Percentiles rank a stretch among this genome's conserved stretches.
Evolutionary conservation across 768 basidiomycete genomes (phyloP).

Genomic region (Daedalea quercina): DNA sequence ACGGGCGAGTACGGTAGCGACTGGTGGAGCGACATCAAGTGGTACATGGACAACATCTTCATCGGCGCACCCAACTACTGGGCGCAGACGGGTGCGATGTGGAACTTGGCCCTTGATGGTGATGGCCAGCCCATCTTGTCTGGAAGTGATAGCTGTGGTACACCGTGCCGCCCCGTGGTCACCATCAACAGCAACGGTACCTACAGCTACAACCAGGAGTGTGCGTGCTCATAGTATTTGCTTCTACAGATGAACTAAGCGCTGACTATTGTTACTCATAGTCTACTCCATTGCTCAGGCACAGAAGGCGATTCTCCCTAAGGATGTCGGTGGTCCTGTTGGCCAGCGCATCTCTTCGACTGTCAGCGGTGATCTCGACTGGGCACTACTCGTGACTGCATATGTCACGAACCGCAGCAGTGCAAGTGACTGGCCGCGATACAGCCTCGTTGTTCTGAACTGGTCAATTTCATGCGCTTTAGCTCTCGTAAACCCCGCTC

Average conservation of each 20-base stretch:
- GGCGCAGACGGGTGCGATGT: slow-evolving; percentile 52
- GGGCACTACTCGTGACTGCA: slow-evolving; percentile 58
- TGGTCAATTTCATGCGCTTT: slow-evolving; percentile 27
- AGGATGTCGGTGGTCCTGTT: slow-evolving; percentile 60
- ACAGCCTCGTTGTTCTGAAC: slow-evolving; percentile 71
- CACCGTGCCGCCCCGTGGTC: slow-evolving; percentile 61
- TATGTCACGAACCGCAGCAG: slow-evolving; percentile 53
- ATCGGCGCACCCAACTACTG: slow-evolving; percentile 36
- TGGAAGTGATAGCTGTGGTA: slow-evolving; percentile 55
- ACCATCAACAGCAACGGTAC: slow-evolving; percentile 59
- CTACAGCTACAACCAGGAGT: slow-evolving; percentile 69
- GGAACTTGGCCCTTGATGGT: slow-evolving; percentile 66
- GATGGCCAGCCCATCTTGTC: slow-evolving; percentile 61
- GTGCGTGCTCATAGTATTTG: slow-evolving; percentile 37
- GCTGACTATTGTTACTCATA: slow-evolving; percentile 15
- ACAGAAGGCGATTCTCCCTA: slow-evolving; percentile 66
- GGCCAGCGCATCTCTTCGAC: slow-evolving; percentile 61
- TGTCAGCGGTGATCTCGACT: slow-evolving; percentile 48
- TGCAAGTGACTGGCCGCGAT: slow-evolving; percentile 48
- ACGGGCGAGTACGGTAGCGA: slow-evolving; percentile 58
- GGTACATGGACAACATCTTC: slow-evolving; percentile 64
- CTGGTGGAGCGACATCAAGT: slow-evolving; percentile 83
- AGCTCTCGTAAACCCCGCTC: neutral
- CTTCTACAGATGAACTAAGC: no score
- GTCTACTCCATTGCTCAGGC: slow-evolving; percentile 72